Conservation (phyloP, 495 filamentous ascomycete species). For the Neurospora sublineolata region DNA sequence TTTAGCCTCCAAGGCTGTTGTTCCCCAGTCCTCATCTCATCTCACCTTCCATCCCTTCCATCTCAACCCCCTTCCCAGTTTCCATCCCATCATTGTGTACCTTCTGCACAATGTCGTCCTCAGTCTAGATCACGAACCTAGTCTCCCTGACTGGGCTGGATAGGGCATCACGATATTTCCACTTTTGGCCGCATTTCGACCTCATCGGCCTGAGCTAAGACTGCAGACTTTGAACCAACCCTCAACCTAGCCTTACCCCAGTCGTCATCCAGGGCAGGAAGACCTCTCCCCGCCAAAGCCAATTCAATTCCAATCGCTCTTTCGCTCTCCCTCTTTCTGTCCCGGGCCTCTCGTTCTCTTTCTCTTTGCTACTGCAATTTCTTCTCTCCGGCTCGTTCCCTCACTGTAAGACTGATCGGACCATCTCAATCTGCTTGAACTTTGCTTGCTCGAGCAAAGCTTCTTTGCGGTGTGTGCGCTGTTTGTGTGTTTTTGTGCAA, state of each 20-base stretch:
- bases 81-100: background rate
- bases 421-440: background rate
- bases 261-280: background rate
- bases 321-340: background rate
- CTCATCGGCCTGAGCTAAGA: background rate
- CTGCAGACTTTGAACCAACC: background rate
- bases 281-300: background rate
- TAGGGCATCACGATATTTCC: background rate
- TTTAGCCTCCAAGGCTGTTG: background rate
- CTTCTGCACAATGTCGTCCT: background rate
- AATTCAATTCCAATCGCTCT: background rate
- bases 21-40: background rate
- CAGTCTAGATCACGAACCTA: background rate
- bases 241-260: background rate
- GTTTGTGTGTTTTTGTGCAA: background rate
- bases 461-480: background rate
- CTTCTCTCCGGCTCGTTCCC: background rate
- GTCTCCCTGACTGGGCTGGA: background rate
- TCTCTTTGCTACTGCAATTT: background rate
- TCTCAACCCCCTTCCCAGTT: background rate
- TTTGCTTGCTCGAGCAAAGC: background rate
- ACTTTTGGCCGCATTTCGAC: background rate
- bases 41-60: background rate
- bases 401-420: background rate
- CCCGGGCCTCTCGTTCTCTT: background rate